Base-by-base conservation (phyloP, 2,329 filamentous ascomycete species). In the Chaetomiaceae sp. region DNA sequence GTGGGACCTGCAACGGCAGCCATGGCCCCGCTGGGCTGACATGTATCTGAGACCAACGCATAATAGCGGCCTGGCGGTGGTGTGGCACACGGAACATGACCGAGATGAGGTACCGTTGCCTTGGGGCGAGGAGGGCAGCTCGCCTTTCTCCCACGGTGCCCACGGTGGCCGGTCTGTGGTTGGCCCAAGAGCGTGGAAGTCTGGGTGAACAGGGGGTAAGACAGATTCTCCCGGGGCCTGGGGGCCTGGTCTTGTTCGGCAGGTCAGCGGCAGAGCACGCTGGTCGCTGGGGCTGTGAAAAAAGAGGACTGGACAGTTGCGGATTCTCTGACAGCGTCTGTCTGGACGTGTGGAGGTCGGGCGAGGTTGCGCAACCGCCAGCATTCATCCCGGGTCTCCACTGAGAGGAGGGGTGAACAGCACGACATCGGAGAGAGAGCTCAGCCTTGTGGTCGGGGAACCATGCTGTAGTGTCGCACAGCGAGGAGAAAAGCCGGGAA, bases 151-250 rank as follows among this genome's bases (percentile, higher is more conserved):
- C 50, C 49, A 54, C 53, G 19, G 57, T 58, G 57, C 53, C 50
- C 49, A 54, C 53, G 19, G 57, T 58, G 57, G 47, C 43, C 43
- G 49, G 19, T 21, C 34, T 45, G 43, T 56, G 55, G 55, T 57
- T 57, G 57, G 56, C 48, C 50, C 25, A 38, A 16, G 44, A 40
- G 30, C 48, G 39, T 23, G 35, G n/a, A n/a, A n/a, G 30, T 40
- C n/a, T n/a, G 38, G 39, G 25, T 33, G 35, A 39, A 41, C 27
- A 44, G 35, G 45, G 47, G 44, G 30, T 17, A 35, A n/a, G n/a
- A n/a, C 30, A 43, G 38, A 34, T 42, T 17, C 20, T 35, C 33
- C 33, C 13, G 14, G 42, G 21, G 16, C 13, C 20, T 20, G 31
- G 48, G 31, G 39, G 9, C 30, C 30, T 13, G 7, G 30, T 5